These are phyloP conservation scores for Giardia duodenalis DNA, from an alignment of 208 protist genomes.

Conservation along the genomic window DNA sequence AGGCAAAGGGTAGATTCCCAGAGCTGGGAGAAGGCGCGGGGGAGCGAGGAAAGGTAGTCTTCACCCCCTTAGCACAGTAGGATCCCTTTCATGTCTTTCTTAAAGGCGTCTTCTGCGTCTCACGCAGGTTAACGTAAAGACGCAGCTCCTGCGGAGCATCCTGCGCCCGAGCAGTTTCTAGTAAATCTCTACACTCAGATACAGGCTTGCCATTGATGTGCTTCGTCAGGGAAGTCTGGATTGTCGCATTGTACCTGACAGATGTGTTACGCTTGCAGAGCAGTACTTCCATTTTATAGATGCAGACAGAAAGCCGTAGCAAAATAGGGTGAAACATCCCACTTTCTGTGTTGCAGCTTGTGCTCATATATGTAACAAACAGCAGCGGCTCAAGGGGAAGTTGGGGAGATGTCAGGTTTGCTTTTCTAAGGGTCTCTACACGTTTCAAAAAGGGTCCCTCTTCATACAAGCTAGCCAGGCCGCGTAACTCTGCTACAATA, in stretches of 20 bases:
- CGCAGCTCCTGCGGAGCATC: background rate
- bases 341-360: background rate
- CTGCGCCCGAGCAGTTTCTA: background rate
- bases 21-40: background rate
- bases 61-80: background rate
- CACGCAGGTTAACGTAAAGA: background rate
- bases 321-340: background rate
- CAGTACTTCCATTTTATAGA: background rate
- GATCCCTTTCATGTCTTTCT: background rate
- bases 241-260: background rate
- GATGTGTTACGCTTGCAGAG: background rate
- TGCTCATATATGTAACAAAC: background rate
- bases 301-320: background rate
- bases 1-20: background rate
- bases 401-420: background rate
- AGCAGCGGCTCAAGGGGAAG: background rate
- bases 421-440: background rate
- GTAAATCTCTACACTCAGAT: background rate
- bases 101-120: background rate
- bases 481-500: background rate
- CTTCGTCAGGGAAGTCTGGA: background rate
- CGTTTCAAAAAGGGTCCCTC: too few relatives aligned
- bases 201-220: background rate
- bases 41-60: background rate
- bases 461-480: too few relatives aligned